Evolutionary conservation across 2,329 filamentous ascomycete genomes (phyloP).

Genomic region (Apiospora koreana): DNA sequence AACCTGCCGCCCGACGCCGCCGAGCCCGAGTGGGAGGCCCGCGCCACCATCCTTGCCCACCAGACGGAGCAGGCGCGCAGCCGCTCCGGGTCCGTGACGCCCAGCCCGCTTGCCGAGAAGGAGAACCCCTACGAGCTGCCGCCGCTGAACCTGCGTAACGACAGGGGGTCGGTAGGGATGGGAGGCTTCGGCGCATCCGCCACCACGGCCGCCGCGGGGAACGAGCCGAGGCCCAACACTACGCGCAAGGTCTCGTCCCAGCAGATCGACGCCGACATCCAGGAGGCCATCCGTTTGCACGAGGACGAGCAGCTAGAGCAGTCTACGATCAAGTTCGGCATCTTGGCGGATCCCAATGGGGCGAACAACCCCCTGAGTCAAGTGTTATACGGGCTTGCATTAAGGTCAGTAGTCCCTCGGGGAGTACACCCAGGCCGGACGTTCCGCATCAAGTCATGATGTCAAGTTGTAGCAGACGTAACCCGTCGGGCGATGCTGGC

Average conservation of each 20-base stretch:
- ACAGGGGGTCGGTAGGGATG: not conserved
- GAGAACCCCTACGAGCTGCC: slow-evolving; percentile 25
- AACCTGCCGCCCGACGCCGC: slow-evolving; percentile 42
- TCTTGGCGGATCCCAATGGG: slow-evolving; percentile 78
- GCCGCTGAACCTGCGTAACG: not conserved
- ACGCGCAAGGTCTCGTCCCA: slow-evolving; percentile 47
- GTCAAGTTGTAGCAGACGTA: not conserved
- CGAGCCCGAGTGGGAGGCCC: slow-evolving; percentile 86
- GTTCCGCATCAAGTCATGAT: not conserved
- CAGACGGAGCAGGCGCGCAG: slow-evolving; percentile 51
- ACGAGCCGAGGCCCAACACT: slow-evolving; percentile 18
- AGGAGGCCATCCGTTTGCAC: slow-evolving; percentile 93
- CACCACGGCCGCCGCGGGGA: not conserved
- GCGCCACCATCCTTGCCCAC: slow-evolving; percentile 84
- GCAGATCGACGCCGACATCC: slow-evolving; percentile 71
- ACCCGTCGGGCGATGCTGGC: not conserved
- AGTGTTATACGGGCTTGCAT: slow-evolving; percentile 89
- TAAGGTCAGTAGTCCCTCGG: slow-evolving; percentile 59
- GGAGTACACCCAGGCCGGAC: not conserved
- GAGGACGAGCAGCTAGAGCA: slow-evolving; percentile 77
- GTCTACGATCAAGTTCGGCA: slow-evolving; percentile 84
- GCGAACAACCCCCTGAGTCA: slow-evolving; percentile 93
- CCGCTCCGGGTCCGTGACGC: slow-evolving; percentile 33
- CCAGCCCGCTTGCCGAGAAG: slow-evolving; percentile 29
- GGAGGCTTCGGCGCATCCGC: not conserved